Percentiles rank a stretch among this genome's conserved stretches.
Conservation (phyloP, 108 stramenopile species). For the Skeletonema costatum region DNA sequence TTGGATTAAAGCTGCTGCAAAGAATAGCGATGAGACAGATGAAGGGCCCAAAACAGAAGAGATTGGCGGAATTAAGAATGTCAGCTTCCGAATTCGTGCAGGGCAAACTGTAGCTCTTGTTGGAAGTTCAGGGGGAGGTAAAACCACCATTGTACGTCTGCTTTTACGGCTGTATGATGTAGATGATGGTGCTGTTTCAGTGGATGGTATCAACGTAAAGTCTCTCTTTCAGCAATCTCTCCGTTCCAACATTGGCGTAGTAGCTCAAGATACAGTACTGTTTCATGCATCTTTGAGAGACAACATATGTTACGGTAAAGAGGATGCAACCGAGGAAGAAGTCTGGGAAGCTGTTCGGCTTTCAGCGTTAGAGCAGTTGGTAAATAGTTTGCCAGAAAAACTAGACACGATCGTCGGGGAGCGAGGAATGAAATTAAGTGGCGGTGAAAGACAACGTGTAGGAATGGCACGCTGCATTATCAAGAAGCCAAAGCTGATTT, state of each 20-base stretch:
- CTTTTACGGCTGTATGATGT: slow-evolving; percentile 68
- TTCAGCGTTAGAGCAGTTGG: slow-evolving; percentile 43
- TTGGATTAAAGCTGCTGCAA: slow-evolving; percentile 26
- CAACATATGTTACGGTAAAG: slow-evolving; percentile 65
- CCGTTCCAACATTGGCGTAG: slow-evolving; percentile 65
- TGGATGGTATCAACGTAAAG: slow-evolving; percentile 69
- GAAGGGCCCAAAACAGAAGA: slow-evolving; percentile 5
- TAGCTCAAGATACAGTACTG: slow-evolving; percentile 83
- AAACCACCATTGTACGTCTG: slow-evolving; percentile 68
- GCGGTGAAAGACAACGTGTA: slow-evolving; percentile 84
- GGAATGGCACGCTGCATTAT: slow-evolving; percentile 73
- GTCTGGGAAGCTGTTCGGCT: slow-evolving; percentile 42
- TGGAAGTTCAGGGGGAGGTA: slow-evolving; percentile 61
- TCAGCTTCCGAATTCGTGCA: slow-evolving; percentile 36
- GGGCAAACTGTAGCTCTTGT: slow-evolving; percentile 45
- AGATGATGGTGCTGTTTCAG: slow-evolving; percentile 51
- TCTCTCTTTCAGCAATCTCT: slow-evolving; percentile 51
- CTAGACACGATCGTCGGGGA: slow-evolving; percentile 84
- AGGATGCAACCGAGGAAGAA: slow-evolving; percentile 61
- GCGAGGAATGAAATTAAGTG: slow-evolving; percentile 80
- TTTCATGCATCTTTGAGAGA: slow-evolving; percentile 74
- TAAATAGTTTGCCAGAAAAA: slow-evolving; percentile 61
- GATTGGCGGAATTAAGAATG: slow-evolving; percentile 36
- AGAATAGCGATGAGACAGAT: background rate
- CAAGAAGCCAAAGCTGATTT: slow-evolving; percentile 58